Percentiles rank a stretch among this genome's conserved stretches.
Conservation (phyloP, 2,329 filamentous ascomycete genomes). For the Ascochyta koolunga region DNA sequence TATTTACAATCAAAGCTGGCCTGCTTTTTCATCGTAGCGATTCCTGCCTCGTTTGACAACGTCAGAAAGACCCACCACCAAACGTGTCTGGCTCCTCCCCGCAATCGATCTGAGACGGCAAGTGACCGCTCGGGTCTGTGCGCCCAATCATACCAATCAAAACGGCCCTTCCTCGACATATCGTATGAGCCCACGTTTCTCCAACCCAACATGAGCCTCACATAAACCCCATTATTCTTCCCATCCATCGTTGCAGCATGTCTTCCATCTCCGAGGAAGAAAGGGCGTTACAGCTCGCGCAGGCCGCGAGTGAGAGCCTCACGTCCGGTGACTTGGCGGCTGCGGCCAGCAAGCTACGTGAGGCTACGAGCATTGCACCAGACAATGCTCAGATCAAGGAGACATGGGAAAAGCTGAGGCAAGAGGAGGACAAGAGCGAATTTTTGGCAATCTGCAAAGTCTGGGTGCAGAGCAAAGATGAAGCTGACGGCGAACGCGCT, state of each 20-base stretch:
- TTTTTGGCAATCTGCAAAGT: slow-evolving; percentile 42
- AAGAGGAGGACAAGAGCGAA: slow-evolving; percentile 46
- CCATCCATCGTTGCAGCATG: slow-evolving; percentile 27
- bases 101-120: slow-evolving; percentile 17
- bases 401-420: slow-evolving; percentile 49
- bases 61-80: slow-evolving; percentile 2
- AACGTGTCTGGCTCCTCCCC: slow-evolving; percentile 15
- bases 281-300: slow-evolving; percentile 39
- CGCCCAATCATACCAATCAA: slow-evolving; percentile 19
- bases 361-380: slow-evolving; percentile 53
- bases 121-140: slow-evolving; percentile 26
- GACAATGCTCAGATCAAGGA: slow-evolving; percentile 50
- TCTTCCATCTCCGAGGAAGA: slow-evolving; percentile 35
- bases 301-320: slow-evolving; percentile 35
- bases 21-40: neutral
- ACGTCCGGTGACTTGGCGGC: slow-evolving; percentile 44
- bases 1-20: neutral
- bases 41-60: slow-evolving; percentile 1
- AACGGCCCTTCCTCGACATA: slow-evolving; percentile 26
- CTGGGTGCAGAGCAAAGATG: slow-evolving; percentile 45
- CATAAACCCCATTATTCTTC: neutral
- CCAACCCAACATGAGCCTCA: slow-evolving; percentile 24
- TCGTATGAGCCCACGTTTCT: slow-evolving; percentile 20
- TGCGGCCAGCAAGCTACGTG: slow-evolving; percentile 51
- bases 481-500: slow-evolving; percentile 51